Base-by-base conservation (phyloP, 352 stramenopile species). In the Elongisporangium senticosum region DNA sequence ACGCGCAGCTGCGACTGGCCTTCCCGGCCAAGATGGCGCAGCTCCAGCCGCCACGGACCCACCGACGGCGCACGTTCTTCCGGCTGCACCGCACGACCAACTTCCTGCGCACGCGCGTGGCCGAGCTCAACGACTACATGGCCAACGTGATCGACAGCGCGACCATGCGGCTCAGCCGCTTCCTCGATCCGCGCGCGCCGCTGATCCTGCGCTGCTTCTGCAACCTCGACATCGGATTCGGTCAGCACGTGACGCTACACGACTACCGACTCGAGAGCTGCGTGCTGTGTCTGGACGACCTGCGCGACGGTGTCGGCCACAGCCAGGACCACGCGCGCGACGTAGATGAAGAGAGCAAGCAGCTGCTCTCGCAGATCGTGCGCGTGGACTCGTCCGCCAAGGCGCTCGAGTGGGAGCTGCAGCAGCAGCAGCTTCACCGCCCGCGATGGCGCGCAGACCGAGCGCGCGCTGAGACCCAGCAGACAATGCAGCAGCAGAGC, bases 201-300 rank as follows among this genome's bases (percentile, higher is more conserved):
- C 75, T 89, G 1, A 71, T 90, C 22, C 43, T 95, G 58, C 83
- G 83, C 2, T 90, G 74, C 63, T 95, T 95, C 54, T 89, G 80
- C 60, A 87, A 95, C 66, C 93, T 91, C 64, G 83, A 95, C 53
- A 77, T 71, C 0, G 83, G 77, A 4, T 83, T 95, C 22, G 63
- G 61, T 2, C 67, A 61, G 14, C 48, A 76, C 17, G 66, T 80
- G 23, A 63, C 61, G 22, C 56, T 77, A 10, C 58, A 73, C 17
- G 57, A 55, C 10, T 77, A 82, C 47, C 74, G 83, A 55, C 59
- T 71, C 10, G 70, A 87, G 50, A 61, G 58, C 43, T 88, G 77
- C 24, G 75, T 80, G 21, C 63, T 91, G 50, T 81, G 67, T 59
- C 68, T 91, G 20, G 77, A 91, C 53, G 63, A 63, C 58, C 54